phyloP scores from a whole-genome alignment of 352 stramenopile genomes.

The Globisporangium canariense region DNA sequence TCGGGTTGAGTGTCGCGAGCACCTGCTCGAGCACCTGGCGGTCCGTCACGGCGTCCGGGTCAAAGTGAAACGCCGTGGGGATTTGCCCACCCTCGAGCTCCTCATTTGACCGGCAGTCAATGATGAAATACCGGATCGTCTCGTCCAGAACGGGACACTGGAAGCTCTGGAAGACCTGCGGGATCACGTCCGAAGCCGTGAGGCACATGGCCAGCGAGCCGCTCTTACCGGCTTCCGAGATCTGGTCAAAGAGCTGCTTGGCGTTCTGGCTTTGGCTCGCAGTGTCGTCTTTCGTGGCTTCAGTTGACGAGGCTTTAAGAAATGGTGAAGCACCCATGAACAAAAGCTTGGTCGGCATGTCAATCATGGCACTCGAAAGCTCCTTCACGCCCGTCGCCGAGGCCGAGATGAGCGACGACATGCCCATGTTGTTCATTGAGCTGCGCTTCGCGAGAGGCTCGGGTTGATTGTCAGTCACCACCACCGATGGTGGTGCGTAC shows the following conservation, averaged over 20 bases:
- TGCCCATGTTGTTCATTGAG: constrained; percentile 25
- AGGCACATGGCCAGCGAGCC: constrained; percentile 57
- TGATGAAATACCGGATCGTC: constrained; percentile 69
- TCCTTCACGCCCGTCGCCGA: constrained; percentile 66
- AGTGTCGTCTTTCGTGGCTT: constrained; percentile 16
- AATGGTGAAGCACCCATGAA: constrained; percentile 21
- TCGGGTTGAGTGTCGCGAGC: constrained; percentile 54
- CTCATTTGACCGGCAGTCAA: constrained; percentile 61
- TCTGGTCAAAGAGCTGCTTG: constrained; percentile 55
- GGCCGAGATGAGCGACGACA: constrained; percentile 55
- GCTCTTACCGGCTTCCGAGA: constrained; percentile 46
- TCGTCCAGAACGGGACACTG: constrained; percentile 30
- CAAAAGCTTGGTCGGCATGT: constrained; percentile 71
- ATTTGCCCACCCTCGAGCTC: constrained; percentile 51
- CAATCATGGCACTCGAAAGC: constrained; percentile 61
- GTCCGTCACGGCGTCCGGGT: constrained; percentile 61
- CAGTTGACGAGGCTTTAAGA: constrained; percentile 11
- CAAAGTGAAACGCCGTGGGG: constrained; percentile 75
- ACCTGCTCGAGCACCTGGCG: constrained; percentile 53
- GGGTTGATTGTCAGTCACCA: not conserved
- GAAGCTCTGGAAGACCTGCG: constrained; percentile 69
- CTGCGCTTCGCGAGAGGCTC: constrained; percentile 8
- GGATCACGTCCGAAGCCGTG: constrained; percentile 57
- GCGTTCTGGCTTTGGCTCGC: constrained; percentile 18
- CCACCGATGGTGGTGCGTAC: constrained; percentile 8